phyloP scores from a whole-genome alignment of 2,329 filamentous ascomycete genomes.

The Colletotrichum navitas region DNA sequence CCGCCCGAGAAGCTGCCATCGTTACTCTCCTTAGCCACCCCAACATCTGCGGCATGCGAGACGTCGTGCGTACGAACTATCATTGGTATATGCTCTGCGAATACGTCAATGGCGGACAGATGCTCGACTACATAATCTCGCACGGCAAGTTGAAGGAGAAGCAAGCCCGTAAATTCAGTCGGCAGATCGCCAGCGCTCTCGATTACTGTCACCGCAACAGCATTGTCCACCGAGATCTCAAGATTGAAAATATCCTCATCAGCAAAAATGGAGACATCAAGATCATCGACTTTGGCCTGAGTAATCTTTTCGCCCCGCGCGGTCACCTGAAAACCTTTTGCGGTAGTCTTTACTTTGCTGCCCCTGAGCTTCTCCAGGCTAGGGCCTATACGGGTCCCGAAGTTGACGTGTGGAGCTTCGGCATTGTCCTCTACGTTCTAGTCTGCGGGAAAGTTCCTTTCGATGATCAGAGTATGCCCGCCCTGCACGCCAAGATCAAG shows the following conservation, averaged over 20 bases:
- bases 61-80: slow-evolving; percentile 95
- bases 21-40: slow-evolving; percentile 94
- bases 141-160: slow-evolving; percentile 98
- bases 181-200: slow-evolving; percentile 94
- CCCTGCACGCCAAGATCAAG: slow-evolving; percentile 98
- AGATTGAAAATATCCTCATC: slow-evolving; percentile 99
- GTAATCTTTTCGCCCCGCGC: slow-evolving; percentile 92
- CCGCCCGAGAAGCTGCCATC: slow-evolving; percentile 94
- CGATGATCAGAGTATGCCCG: slow-evolving; percentile 99
- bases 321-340: slow-evolving; percentile 95
- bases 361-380: slow-evolving; percentile 92
- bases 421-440: slow-evolving; percentile 95
- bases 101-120: slow-evolving; percentile 98
- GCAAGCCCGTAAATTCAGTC: slow-evolving; percentile 95
- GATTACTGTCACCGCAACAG: slow-evolving; percentile 99
- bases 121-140: slow-evolving; percentile 99
- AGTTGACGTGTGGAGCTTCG: slow-evolving; percentile 98
- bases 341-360: slow-evolving; percentile 96
- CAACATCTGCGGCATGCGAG: slow-evolving; percentile 94
- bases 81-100: slow-evolving; percentile 99
- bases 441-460: slow-evolving; percentile 99
- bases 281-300: slow-evolving; percentile 98
- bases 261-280: slow-evolving; percentile 99
- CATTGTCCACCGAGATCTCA: slow-evolving; percentile 96
- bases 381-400: slow-evolving; percentile 96